Evolutionary conservation across 2,329 filamentous ascomycete species (phyloP).

Genomic region (Clarireedia paspali): DNA sequence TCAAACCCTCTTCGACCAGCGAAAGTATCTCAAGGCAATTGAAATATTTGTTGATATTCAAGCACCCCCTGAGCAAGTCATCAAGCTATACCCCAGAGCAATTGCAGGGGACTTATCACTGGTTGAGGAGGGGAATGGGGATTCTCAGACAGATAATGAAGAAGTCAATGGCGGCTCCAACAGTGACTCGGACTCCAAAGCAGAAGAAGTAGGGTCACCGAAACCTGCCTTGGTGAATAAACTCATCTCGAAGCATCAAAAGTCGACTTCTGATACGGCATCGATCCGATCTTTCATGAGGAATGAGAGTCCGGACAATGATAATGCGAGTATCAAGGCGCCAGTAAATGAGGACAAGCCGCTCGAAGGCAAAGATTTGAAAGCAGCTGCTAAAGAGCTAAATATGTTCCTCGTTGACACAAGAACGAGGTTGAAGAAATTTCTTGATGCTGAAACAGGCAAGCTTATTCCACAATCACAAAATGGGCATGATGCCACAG

Average conservation of each 20-base stretch:
- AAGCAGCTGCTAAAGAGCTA: constrained; percentile 71
- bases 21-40: constrained; percentile 77
- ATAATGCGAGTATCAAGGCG: constrained; percentile 45
- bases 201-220: constrained; percentile 19
- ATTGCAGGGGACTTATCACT: constrained; percentile 77
- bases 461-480: constrained; percentile 45
- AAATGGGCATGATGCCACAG: constrained; percentile 33
- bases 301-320: constrained; percentile 42
- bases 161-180: constrained; percentile 32
- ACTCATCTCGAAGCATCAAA: constrained; percentile 29
- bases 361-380: constrained; percentile 75
- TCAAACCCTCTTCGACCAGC: constrained; percentile 71
- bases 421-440: constrained; percentile 55
- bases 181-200: constrained; percentile 32
- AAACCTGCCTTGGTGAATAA: constrained; percentile 36
- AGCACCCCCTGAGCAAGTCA: constrained; percentile 81
- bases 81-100: constrained; percentile 72
- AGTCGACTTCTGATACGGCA: constrained; percentile 36
- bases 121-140: constrained; percentile 41
- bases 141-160: constrained; percentile 34
- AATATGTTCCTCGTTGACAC: constrained; percentile 85
- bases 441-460: constrained; percentile 55
- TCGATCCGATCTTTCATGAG: constrained; percentile 55
- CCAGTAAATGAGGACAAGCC: constrained; percentile 42
- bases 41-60: constrained; percentile 81